Conservation (phyloP, 176 grass and related monocot genomes). For the Zea luxurians region DNA sequence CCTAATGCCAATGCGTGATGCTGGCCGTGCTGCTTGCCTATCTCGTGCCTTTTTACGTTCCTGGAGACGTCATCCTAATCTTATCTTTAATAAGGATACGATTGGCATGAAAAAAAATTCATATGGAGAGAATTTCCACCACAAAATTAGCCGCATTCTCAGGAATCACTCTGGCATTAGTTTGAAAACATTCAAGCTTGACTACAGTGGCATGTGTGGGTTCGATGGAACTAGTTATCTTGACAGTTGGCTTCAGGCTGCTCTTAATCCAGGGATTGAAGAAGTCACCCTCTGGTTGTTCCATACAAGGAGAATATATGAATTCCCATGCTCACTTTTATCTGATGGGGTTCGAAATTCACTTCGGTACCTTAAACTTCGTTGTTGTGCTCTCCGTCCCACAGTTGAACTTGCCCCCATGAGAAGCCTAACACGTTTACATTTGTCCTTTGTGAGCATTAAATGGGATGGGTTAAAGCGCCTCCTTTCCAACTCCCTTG, state of each 20-base stretch:
- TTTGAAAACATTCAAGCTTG: neutral
- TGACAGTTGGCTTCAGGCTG: conserved; percentile 11
- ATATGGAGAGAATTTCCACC: neutral
- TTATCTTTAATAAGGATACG: neutral
- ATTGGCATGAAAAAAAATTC: neutral
- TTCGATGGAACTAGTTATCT: neutral
- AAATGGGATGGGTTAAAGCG: neutral
- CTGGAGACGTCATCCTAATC: neutral
- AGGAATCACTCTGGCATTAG: conserved; percentile 11
- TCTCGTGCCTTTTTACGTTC: neutral
- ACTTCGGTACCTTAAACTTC: neutral
- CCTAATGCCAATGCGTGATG: neutral
- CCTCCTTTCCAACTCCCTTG: conserved; percentile 3
- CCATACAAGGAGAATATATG: neutral
- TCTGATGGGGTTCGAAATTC: conserved; percentile 1
- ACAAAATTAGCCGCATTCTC: conserved; percentile 1
- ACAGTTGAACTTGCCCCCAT: neutral
- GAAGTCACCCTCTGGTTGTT: neutral
- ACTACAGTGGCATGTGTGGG: neutral
- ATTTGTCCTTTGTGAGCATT: too few species aligned
- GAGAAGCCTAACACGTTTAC: neutral
- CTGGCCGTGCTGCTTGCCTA: neutral
- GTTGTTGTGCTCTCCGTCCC: neutral
- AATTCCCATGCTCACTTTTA: conserved; percentile 8
- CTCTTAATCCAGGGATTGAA: conserved; percentile 35